Base-by-base conservation (phyloP, 2,329 filamentous ascomycete genomes). In the Aureobasidium mangrovei region DNA sequence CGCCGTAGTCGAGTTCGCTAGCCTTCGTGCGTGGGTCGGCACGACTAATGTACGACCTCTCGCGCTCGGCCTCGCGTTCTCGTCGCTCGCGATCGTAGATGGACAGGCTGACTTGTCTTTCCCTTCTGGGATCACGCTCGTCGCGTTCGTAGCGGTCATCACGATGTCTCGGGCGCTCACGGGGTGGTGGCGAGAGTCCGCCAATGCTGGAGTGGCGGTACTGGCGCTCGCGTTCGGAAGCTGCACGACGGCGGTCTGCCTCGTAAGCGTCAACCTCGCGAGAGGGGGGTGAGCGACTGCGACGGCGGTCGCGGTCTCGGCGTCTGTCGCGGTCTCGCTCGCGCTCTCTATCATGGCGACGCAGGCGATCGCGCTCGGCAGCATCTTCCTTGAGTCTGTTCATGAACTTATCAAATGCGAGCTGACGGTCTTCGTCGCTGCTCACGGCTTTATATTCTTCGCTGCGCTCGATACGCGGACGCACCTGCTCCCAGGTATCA, bases 201-300 rank as follows among this genome's bases (percentile, higher is more conserved):
- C 53, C 46, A 40, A 53, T 45, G 66, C 79, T 83, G 42, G 82
- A 77, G 72, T 93, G 94, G 69, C 88, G 84, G 72, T 95, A 94
- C 63, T 94, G 91, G 60, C 91, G 86, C 72, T 97, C 94, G 45
- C 94, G 85, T 67, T 95, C 91, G 56, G 91, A 90, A 66, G 93
- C 91, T 41, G 91, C 91, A 69, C 91, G 93, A 64, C 90, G 86
- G 60, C 93, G 84, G 67, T 98, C 93, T 57, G 91, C 93, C 71
- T 97, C 93, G 70, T 98, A 98, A 24, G 88, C 82, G 72, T 98
- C 91, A 56, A 82, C 81, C 70, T 97, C 93, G 63, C 90, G 88
- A 62, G 82, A 81, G 62, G 88, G 78, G 60, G 74, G 74, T 40
- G 70, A 66, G 28, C 65, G 65, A 51, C 69, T 68, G 43, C 67